These are phyloP conservation scores for Scutellaria barbata DNA, from an alignment of 257 asterid genomes.

Conservation along the genomic window DNA sequence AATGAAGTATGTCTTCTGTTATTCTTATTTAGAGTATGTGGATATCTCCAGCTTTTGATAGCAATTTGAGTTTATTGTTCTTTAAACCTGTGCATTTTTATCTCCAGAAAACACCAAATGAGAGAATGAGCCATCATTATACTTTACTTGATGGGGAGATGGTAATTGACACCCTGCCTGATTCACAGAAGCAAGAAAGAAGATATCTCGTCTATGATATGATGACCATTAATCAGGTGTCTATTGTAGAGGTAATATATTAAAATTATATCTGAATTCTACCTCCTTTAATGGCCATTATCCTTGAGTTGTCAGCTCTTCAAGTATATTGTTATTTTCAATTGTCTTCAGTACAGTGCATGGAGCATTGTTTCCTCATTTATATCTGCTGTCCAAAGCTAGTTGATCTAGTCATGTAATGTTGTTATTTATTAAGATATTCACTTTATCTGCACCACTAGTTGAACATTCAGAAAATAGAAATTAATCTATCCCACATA, in stretches of 20 bases:
- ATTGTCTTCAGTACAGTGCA: neutral
- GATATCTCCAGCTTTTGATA: constrained; percentile 28
- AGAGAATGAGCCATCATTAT: constrained; percentile 74
- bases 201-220: constrained; percentile 96
- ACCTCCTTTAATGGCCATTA: constrained; percentile 3
- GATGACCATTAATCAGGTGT: constrained; percentile 82
- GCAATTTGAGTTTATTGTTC: constrained; percentile 23
- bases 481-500: neutral
- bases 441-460: neutral
- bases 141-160: constrained; percentile 99
- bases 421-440: neutral
- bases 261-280: constrained; percentile 13
- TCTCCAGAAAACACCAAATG: constrained; percentile 64
- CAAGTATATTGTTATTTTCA: neutral
- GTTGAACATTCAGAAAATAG: constrained; percentile 5
- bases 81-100: constrained; percentile 22
- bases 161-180: constrained; percentile 89
- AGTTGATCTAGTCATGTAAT: constrained; percentile 8
- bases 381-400: constrained; percentile 7
- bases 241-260: constrained; percentile 79
- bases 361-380: neutral
- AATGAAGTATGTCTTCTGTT: constrained; percentile 62
- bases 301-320: constrained; percentile 12
- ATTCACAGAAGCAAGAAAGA: constrained; percentile 79
- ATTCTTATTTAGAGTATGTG: constrained; percentile 18